Evolutionary conservation across 2,329 filamentous ascomycete species (phyloP).

Genomic region (Ramichloridium luteum): DNA sequence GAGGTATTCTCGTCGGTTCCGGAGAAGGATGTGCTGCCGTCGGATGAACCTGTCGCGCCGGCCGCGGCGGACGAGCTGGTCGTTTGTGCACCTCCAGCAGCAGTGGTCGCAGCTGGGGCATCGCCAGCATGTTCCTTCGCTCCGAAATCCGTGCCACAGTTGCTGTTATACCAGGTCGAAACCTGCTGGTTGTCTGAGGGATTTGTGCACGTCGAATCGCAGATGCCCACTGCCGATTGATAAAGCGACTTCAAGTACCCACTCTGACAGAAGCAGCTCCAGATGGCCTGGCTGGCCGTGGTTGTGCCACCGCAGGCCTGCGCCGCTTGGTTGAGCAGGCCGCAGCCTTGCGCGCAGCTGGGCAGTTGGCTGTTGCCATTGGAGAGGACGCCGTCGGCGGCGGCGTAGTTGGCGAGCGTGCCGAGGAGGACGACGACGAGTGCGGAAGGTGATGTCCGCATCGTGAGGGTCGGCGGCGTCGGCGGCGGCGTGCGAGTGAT

Average conservation of each 20-base stretch:
- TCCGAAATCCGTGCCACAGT: constrained; percentile 44
- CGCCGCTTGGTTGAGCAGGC: constrained; percentile 47
- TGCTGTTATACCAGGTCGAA: constrained; percentile 56
- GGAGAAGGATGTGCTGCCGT: background rate
- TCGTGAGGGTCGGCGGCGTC: too few species aligned
- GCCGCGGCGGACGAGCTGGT: constrained; percentile 3
- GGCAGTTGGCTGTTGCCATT: constrained; percentile 25
- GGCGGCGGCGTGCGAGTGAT: too few species aligned
- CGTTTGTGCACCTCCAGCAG: constrained; percentile 7
- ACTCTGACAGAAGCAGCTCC: constrained; percentile 63
- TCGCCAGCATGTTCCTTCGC: constrained; percentile 19
- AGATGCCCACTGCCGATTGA: constrained; percentile 39
- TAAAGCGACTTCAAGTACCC: constrained; percentile 47
- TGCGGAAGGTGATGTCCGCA: too few species aligned
- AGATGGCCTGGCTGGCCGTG: constrained; percentile 41
- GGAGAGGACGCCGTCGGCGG: constrained; percentile 20
- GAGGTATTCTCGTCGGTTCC: constrained; percentile 6
- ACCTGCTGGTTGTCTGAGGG: constrained; percentile 45
- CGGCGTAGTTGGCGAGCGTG: too few species aligned
- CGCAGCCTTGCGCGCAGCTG: constrained; percentile 25
- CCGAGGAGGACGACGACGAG: too few species aligned
- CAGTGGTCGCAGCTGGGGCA: constrained; percentile 7
- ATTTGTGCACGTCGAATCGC: constrained; percentile 39
- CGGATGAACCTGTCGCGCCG: background rate
- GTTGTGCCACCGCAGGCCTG: constrained; percentile 47